Base-by-base conservation (phyloP, 495 filamentous ascomycete species). In the Echria macrotheca region DNA sequence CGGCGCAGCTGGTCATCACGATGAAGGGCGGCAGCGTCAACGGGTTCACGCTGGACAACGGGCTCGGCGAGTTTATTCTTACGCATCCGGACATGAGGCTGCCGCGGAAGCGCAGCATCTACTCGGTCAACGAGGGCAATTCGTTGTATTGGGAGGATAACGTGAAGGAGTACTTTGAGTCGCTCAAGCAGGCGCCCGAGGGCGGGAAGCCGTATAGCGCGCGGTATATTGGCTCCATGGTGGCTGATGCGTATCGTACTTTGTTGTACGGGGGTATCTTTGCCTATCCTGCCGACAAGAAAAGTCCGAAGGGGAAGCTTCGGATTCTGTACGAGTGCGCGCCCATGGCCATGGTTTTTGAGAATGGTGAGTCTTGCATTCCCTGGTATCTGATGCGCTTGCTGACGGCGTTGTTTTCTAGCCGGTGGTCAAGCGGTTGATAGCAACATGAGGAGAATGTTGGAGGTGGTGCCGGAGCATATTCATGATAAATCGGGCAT, bases 101-200 rank as follows among this genome's bases (percentile, higher is more conserved):
- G 36, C 93, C 93, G 21, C 73, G 75, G 63, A 75, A 76, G 66
- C 78, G 91, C 38, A 72, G 82, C 47, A 98, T 98, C 65, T 98
- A 98, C 81, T 95, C 89, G 38, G 90, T 95, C 71, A 98, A 98
- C 71, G 93, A 98, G 73, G 93, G 93, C 51, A 97, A 98, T 77
- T 89, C 83, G 59, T 72, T 87, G 47, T 96, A 96, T 77, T 98
- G 93, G 93, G 85, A 93, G 29, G 87, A 95, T 22, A 79, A 84
- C 53, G 83, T 85, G 60, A 91, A 89, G 69, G 74, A 80, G 53
- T 97, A 95, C 76, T 87, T 95, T 72, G 75, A 91, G 65, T 83
- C 78, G 44, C 75, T 97, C 55, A 98, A 98, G 72, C 82, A 84
- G 32, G 66, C 70, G 12, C 77, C 80, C 44, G 75, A 78, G 42